Percentiles rank a stretch among this genome's conserved stretches.
Evolutionary conservation across 345 rosid genomes (phyloP).

Genomic region (Conringia planisiliqua): DNA sequence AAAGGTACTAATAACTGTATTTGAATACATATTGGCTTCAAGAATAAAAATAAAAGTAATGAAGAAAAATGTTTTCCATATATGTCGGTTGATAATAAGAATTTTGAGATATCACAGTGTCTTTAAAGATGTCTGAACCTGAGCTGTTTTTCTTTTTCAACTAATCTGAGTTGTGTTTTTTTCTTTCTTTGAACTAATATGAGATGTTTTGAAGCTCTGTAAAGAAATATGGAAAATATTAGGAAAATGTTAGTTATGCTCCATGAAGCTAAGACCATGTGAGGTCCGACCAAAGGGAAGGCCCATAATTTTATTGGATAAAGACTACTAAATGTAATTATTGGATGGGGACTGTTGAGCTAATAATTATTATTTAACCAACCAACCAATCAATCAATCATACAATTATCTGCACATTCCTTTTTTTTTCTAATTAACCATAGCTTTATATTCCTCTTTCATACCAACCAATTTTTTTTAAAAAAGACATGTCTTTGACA

Average conservation of each 20-base stretch:
- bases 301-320: slow-evolving; percentile 31
- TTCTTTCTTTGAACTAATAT: neutral
- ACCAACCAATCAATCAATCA: slow-evolving; percentile 20
- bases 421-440: neutral
- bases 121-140: slow-evolving; percentile 8
- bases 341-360: slow-evolving; percentile 34
- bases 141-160: neutral
- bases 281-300: slow-evolving; percentile 33
- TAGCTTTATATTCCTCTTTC: neutral
- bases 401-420: slow-evolving; percentile 1
- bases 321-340: slow-evolving; percentile 24
- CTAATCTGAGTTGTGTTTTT: neutral
- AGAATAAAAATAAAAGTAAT: neutral
- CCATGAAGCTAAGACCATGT: slow-evolving; percentile 26
- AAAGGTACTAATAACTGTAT: neutral
- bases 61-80: neutral
- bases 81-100: neutral
- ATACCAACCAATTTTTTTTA: neutral
- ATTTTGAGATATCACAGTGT: neutral
- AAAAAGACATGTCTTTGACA: slow-evolving; percentile 19
- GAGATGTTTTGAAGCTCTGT: slow-evolving; percentile 28
- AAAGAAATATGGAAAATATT: slow-evolving; percentile 6
- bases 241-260: neutral
- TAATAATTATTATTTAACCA: slow-evolving; percentile 14
- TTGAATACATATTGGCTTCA: neutral